Evolutionary conservation across 2,329 filamentous ascomycete species (phyloP).

Genomic region (Nigrospora oryzae): DNA sequence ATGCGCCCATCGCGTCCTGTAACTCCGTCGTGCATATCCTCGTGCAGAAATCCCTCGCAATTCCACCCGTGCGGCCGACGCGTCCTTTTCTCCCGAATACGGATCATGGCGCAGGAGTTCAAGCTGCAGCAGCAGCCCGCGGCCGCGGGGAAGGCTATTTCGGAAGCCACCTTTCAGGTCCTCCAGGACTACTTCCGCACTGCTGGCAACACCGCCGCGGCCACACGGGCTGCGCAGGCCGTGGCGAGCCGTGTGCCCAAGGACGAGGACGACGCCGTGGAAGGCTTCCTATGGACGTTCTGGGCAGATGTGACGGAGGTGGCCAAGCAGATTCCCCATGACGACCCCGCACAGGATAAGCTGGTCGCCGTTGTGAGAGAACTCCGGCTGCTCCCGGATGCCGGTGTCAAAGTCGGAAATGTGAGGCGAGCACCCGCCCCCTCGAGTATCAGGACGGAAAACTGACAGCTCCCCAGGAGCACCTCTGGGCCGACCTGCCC

Average conservation of each 20-base stretch:
- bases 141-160: not conserved
- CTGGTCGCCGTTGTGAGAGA: conserved; percentile 15
- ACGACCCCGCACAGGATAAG: conserved; percentile 15
- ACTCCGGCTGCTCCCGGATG: conserved; percentile 14
- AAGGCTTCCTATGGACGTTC: conserved; percentile 14
- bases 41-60: too few relatives aligned
- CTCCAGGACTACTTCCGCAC: conserved; percentile 12
- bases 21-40: too few relatives aligned
- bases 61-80: too few relatives aligned
- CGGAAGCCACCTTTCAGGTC: conserved; percentile 9
- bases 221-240: conserved; percentile 5
- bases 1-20: too few relatives aligned
- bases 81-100: too few relatives aligned
- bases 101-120: not conserved
- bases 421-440: conserved; percentile 7
- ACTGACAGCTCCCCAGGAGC: conserved; percentile 8
- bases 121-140: conserved; percentile 3
- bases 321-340: conserved; percentile 15
- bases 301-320: conserved; percentile 13
- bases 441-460: not conserved
- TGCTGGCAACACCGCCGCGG: conserved; percentile 4
- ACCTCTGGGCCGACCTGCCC: conserved; percentile 17
- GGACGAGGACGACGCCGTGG: conserved; percentile 4
- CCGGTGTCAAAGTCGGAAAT: conserved; percentile 13
- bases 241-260: conserved; percentile 7